phyloP scores from a whole-genome alignment of 148 eudicot species.

The Rhododendron griersonianum region DNA sequence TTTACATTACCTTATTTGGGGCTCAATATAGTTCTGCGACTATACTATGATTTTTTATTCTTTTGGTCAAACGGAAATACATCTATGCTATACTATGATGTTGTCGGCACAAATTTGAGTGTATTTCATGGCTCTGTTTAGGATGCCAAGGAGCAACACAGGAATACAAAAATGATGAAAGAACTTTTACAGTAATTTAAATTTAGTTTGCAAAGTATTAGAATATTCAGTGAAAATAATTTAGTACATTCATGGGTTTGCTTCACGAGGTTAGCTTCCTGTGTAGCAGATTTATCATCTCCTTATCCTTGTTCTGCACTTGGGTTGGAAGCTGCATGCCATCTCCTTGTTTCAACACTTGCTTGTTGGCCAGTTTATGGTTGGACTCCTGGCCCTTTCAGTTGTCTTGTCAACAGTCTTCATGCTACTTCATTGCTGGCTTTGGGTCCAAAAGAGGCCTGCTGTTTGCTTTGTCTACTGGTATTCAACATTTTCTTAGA shows the following conservation, averaged over 20 bases:
- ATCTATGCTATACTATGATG: too few species aligned
- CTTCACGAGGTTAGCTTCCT: constrained; percentile 91
- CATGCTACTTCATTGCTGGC: constrained; percentile 74
- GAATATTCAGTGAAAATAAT: background rate
- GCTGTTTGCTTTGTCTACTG: constrained; percentile 75
- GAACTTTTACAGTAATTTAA: constrained; percentile 64
- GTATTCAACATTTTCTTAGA: constrained; percentile 31
- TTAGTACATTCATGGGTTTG: constrained; percentile 19
- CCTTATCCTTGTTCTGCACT: constrained; percentile 77
- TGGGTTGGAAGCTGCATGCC: constrained; percentile 81
- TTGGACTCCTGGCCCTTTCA: constrained; percentile 93
- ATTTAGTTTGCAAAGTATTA: background rate
- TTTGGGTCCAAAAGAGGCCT: constrained; percentile 91
- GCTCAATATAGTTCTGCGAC: background rate
- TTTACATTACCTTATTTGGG: background rate
- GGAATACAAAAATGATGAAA: constrained; percentile 84
- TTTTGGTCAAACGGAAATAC: too few species aligned
- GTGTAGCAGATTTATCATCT: constrained; percentile 62
- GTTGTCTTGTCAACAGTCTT: constrained; percentile 77
- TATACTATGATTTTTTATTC: background rate
- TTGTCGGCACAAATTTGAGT: background rate
- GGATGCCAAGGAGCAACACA: constrained; percentile 91
- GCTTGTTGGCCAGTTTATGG: constrained; percentile 94
- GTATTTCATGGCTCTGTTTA: constrained; percentile 23
- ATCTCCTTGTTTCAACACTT: constrained; percentile 86